Evolutionary conservation across 192 early-diverging fungal genomes (phyloP).

Genomic region (Chytriomyces confervae): DNA sequence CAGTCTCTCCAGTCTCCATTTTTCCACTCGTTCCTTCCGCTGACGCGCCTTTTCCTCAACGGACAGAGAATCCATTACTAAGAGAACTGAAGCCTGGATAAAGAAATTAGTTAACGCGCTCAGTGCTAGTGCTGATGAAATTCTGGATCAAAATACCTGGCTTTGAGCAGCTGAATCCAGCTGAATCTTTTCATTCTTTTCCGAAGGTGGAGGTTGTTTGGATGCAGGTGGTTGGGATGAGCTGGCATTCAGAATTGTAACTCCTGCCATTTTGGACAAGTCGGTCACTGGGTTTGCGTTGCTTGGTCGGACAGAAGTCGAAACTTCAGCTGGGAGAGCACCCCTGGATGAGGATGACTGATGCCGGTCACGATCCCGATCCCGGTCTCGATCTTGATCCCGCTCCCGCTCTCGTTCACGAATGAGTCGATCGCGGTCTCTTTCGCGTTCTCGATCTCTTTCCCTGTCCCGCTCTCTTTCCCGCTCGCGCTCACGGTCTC

Average conservation of each 20-base stretch:
- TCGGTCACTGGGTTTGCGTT: too few species aligned
- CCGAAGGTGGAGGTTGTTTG: background rate
- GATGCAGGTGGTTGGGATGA: background rate
- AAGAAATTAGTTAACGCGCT: conserved; percentile 26
- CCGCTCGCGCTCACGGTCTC: conserved; percentile 55
- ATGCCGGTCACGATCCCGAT: conserved; percentile 34
- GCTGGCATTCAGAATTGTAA: too few species aligned
- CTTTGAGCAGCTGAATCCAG: background rate
- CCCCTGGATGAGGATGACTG: background rate
- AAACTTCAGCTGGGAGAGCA: background rate
- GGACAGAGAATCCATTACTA: conserved; percentile 36
- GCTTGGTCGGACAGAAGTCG: too few species aligned
- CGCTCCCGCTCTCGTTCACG: conserved; percentile 40
- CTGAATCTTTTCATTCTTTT: background rate
- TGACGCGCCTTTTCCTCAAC: conserved; percentile 74
- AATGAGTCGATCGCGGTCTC: conserved; percentile 35
- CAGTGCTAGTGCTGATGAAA: background rate
- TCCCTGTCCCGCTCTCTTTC: conserved; percentile 43
- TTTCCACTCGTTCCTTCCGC: conserved; percentile 78
- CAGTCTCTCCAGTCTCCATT: conserved; percentile 77
- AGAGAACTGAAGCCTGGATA: conserved; percentile 27
- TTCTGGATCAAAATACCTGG: conserved; percentile 5
- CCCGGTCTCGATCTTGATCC: conserved; percentile 26
- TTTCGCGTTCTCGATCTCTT: conserved; percentile 45
- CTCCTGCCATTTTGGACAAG: too few species aligned